phyloP scores from a whole-genome alignment of 306 rosid genomes.

The Mucuna pruriens region DNA sequence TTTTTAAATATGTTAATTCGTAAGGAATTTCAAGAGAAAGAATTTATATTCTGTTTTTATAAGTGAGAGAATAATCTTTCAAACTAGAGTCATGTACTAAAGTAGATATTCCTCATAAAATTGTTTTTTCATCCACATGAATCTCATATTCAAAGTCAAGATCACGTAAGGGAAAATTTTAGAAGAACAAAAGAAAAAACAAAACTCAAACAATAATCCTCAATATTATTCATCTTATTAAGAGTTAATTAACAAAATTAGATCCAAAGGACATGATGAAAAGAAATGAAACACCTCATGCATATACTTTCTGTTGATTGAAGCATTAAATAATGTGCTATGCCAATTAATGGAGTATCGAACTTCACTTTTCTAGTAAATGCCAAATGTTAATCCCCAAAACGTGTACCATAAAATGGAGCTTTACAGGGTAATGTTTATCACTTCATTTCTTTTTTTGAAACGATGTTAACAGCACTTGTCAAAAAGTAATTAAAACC shows the following conservation, averaged over 20 bases:
- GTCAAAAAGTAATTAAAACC: conserved; percentile 19
- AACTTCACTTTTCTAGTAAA: not conserved
- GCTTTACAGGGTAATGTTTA: not conserved
- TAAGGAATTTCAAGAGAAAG: not conserved
- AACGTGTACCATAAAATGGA: not conserved
- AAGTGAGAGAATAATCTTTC: not conserved
- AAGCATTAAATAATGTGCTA: not conserved
- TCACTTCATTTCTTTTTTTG: conserved; percentile 8
- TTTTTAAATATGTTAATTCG: not conserved
- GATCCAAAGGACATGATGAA: not conserved
- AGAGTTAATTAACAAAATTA: not conserved
- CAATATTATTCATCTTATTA: not conserved
- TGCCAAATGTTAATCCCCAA: not conserved
- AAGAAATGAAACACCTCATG: not conserved
- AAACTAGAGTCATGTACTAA: too few relatives aligned
- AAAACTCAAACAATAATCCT: not conserved
- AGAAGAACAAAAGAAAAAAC: not conserved
- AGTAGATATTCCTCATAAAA: too few relatives aligned
- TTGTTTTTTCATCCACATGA: not conserved
- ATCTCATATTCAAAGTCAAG: too few relatives aligned
- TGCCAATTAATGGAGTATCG: not conserved
- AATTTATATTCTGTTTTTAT: too few relatives aligned
- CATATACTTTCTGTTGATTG: not conserved
- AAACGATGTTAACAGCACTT: not conserved
- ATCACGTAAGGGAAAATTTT: not conserved